Evolutionary conservation across 2,329 filamentous ascomycete genomes (phyloP).

Genomic region (Fusarium clavum): DNA sequence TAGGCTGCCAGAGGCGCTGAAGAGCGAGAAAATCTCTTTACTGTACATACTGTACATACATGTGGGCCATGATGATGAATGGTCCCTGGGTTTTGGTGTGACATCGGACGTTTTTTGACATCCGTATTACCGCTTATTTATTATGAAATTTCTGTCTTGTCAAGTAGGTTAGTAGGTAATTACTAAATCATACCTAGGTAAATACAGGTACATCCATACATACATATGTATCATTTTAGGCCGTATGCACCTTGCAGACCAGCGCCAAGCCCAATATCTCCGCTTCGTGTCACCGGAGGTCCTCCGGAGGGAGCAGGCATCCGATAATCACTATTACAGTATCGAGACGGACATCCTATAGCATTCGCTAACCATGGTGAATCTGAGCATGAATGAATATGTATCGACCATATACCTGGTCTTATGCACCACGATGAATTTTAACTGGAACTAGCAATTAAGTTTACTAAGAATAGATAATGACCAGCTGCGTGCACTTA

Average conservation of each 20-base stretch:
- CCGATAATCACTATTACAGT: not conserved
- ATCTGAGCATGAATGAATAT: not conserved
- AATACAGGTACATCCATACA: not conserved
- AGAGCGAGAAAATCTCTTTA: constrained; percentile 4
- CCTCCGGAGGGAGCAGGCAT: constrained; percentile 10
- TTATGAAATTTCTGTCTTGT: constrained; percentile 3
- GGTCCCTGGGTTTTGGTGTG: not conserved
- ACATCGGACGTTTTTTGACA: not conserved
- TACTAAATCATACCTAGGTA: not conserved
- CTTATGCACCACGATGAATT: not conserved
- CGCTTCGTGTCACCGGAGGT: constrained; percentile 5
- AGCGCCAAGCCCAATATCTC: not conserved
- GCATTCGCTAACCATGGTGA: not conserved
- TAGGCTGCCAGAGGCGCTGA: not conserved
- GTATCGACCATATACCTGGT: not conserved
- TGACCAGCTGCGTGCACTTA: not conserved
- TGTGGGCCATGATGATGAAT: not conserved
- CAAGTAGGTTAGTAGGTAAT: not conserved
- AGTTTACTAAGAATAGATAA: not conserved
- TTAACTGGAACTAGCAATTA: not conserved
- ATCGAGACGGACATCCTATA: not conserved
- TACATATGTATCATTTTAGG: not conserved
- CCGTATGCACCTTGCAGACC: not conserved
- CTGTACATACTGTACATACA: not conserved
- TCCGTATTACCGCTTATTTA: not conserved